Conservation (phyloP, 1,284 basidiomycete species). For the Phylloboletellus chloephorus region DNA sequence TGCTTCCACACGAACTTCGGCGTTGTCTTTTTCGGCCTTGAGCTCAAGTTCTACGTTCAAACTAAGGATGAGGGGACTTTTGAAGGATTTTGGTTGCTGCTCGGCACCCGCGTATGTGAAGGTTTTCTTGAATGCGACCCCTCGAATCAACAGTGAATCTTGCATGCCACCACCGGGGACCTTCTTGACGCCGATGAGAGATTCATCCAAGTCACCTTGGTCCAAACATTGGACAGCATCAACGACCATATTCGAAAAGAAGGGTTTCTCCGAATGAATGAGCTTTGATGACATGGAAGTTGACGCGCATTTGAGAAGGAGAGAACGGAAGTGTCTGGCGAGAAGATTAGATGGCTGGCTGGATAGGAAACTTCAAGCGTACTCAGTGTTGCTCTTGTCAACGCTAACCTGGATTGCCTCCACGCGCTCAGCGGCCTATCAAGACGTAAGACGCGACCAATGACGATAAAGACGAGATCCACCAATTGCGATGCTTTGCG, state of each 20-base stretch:
- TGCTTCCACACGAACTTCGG: conserved; percentile 94
- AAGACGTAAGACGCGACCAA: conserved; percentile 12
- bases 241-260: conserved; percentile 99
- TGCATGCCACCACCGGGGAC: conserved; percentile 99
- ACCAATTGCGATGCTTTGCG: conserved; percentile 85
- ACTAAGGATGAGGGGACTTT: conserved; percentile 85
- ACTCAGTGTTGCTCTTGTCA: conserved; percentile 89
- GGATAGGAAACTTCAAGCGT: conserved; percentile 32
- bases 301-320: conserved; percentile 93
- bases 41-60: conserved; percentile 98
- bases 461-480: conserved; percentile 25
- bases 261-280: conserved; percentile 97
- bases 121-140: conserved; percentile 99
- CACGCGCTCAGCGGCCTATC: conserved; percentile 80
- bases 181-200: conserved; percentile 97
- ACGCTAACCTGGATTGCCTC: conserved; percentile 88
- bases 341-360: conserved; percentile 11
- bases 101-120: conserved; percentile 99
- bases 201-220: conserved; percentile 92
- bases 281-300: conserved; percentile 99
- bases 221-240: conserved; percentile 93
- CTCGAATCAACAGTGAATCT: conserved; percentile 84
- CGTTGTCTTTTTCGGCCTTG: conserved; percentile 99
- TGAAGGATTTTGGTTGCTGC: conserved; percentile 96
- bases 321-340: conserved; percentile 82